phyloP scores from a whole-genome alignment of 163 green algal genomes.

The Chlorella variabilis region DNA sequence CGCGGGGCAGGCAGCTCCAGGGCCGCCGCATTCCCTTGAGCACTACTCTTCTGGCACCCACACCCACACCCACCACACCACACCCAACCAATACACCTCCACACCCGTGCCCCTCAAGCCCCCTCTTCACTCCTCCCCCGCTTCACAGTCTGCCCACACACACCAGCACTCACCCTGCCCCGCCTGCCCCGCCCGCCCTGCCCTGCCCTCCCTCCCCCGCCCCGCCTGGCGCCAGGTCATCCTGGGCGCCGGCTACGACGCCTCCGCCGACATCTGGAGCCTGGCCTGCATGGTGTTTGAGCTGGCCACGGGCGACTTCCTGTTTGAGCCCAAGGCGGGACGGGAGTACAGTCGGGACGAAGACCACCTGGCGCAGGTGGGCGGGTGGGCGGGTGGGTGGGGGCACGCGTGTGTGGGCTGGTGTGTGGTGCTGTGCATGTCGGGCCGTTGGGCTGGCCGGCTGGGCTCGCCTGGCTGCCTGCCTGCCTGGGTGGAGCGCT shows the following conservation, averaged over 20 bases:
- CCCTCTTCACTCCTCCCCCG: too few species aligned
- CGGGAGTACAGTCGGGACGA: slow-evolving; percentile 85
- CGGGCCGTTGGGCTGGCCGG: too few species aligned
- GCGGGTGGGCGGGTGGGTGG: not conserved
- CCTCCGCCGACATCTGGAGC: slow-evolving; percentile 96
- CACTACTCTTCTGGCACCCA: slow-evolving; percentile 46
- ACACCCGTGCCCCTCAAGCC: too few species aligned
- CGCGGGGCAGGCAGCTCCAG: slow-evolving; percentile 15
- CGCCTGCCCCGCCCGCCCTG: not conserved
- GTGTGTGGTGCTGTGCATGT: too few species aligned
- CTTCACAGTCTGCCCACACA: not conserved
- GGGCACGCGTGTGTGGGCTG: too few species aligned
- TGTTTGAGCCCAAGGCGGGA: slow-evolving; percentile 95
- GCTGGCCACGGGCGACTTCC: slow-evolving; percentile 96
- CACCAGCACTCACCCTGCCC: not conserved
- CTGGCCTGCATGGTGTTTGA: slow-evolving; percentile 98
- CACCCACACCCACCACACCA: slow-evolving; percentile 1
- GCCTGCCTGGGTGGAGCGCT: too few species aligned
- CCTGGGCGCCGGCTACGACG: slow-evolving; percentile 85
- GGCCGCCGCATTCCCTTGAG: slow-evolving; percentile 33
- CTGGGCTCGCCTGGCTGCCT: too few species aligned
- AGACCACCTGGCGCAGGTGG: slow-evolving; percentile 95
- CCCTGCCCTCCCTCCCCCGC: not conserved
- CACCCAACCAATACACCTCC: not conserved
- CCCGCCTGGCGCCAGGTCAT: slow-evolving; percentile 61